Evolutionary conservation across 1,284 basidiomycete species (phyloP), one percentile per base, ranked within the genome.

Genomic region (Acaromyces ingoldii): DNA sequence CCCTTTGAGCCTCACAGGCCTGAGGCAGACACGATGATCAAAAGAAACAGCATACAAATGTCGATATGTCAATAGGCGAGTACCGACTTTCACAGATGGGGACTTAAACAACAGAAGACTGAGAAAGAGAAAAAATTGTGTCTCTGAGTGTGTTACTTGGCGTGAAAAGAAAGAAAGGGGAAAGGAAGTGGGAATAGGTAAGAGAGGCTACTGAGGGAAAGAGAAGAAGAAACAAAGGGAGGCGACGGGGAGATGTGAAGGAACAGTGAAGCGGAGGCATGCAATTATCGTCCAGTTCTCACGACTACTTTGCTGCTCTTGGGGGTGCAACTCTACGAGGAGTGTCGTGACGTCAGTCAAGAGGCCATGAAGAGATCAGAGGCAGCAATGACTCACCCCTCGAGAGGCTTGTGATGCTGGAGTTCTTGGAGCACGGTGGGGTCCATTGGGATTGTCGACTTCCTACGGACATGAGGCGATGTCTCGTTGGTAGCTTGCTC

Each of bases 401-500:
- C 49, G 11, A 51, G 29, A n/a, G 38, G 33, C 56, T 76, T 75
- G 60, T 77, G 75, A n/a, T 67, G 63, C 3, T 70, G 65, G 36
- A 77, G 60, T 57, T 77, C 76, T 47, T 66, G 65, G 43, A 77
- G 57, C 13, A 77, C 74, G 15, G 67, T 65, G 7, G 76, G 70
- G 51, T 76, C 76, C 56, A 77, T 70, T 25, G 76, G 76, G 47
- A 77, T 77, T 17, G 76, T 75, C 28, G 70, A 73, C 60, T 77
- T 77, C 38, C 76, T 55, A 42, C 67, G 47, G 4, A 69, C 62
- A 54, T 69, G 67, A 6, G 65, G 65, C 34, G 42, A 45, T 26
- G n/a, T n/a, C n/a, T 22, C 25, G 4, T 17, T 3, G 24, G 17
- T 22, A 37, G 24, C 36, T 37, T 37, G 36, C 36, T 37, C 24